A percentile compares a stretch with the other conserved stretches of the same genome.
These are phyloP conservation scores for Aspergillus diversus DNA, from an alignment of 495 filamentous ascomycete genomes.

Conservation along the genomic window DNA sequence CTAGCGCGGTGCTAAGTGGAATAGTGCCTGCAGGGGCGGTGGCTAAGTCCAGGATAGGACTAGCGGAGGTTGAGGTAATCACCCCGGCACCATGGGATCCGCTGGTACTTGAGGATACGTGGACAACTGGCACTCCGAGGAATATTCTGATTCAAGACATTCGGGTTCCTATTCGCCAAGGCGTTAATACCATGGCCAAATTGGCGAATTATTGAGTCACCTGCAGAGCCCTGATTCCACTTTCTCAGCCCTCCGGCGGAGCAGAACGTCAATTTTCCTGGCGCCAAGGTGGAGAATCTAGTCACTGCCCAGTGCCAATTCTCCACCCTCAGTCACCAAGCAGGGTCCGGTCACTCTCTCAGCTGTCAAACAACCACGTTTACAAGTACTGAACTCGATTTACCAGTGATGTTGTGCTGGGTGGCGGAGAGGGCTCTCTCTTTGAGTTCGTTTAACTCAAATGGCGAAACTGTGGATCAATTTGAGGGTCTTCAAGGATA, in stretches of 20 bases:
- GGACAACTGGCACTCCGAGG: conserved; percentile 1
- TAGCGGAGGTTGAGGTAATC: conserved; percentile 1
- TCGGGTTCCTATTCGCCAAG: too few relatives aligned
- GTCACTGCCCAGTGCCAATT: neutral
- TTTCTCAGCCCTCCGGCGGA: neutral
- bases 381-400: neutral
- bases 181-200: too few relatives aligned
- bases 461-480: too few relatives aligned
- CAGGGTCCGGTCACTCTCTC: neutral
- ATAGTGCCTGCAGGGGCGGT: conserved; percentile 16
- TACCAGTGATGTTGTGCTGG: too few relatives aligned
- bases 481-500: too few relatives aligned
- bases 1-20: conserved; percentile 6
- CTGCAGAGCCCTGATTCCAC: neutral
- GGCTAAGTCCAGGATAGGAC: neutral
- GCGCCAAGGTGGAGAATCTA: neutral
- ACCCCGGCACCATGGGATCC: conserved; percentile 3
- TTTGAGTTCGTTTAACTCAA: too few relatives aligned
- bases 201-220: too few relatives aligned
- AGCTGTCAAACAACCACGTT: conserved; percentile 3
- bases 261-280: neutral
- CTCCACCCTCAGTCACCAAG: neutral
- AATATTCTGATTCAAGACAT: neutral
- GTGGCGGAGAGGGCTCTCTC: too few relatives aligned
- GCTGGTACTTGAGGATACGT: conserved; percentile 3